A percentile compares a stretch with the other conserved stretches of the same genome.
phyloP scores from a whole-genome alignment of 108 stramenopile species.

The Cyclotella kingstonii region DNA sequence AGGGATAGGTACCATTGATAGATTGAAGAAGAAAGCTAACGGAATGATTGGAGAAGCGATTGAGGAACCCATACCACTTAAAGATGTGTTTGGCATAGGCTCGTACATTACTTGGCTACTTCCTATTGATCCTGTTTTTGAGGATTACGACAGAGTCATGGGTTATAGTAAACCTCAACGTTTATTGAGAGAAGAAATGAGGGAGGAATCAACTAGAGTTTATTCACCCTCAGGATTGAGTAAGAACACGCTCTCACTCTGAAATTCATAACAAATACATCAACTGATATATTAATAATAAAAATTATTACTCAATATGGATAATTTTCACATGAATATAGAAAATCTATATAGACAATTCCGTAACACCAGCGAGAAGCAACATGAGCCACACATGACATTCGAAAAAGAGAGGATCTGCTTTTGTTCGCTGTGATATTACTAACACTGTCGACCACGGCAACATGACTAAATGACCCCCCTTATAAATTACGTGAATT shows the following conservation, averaged over 20 bases:
- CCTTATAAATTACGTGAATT: too few species aligned
- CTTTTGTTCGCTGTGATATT: too few species aligned
- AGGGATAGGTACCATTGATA: slow-evolving; percentile 91
- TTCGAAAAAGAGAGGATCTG: too few species aligned
- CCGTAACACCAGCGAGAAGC: too few species aligned
- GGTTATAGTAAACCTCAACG: slow-evolving; percentile 79
- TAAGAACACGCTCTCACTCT: slow-evolving; percentile 42
- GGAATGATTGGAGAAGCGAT: slow-evolving; percentile 64
- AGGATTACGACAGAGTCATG: slow-evolving; percentile 81
- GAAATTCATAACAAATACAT: neutral
- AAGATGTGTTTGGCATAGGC: slow-evolving; percentile 82
- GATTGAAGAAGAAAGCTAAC: slow-evolving; percentile 87
- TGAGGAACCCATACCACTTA: slow-evolving; percentile 80
- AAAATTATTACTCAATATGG: too few species aligned
- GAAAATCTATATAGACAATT: too few species aligned
- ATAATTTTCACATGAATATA: too few species aligned
- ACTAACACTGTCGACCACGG: too few species aligned
- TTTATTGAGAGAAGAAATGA: slow-evolving; percentile 73
- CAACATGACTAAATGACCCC: too few species aligned
- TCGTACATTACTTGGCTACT: slow-evolving; percentile 70
- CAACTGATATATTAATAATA: neutral
- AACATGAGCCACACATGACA: too few species aligned
- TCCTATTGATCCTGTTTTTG: slow-evolving; percentile 83
- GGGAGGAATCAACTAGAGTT: slow-evolving; percentile 15
- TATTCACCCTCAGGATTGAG: slow-evolving; percentile 36